phyloP scores from a whole-genome alignment of 148 eudicot genomes.

The Rhododendron vialii region DNA sequence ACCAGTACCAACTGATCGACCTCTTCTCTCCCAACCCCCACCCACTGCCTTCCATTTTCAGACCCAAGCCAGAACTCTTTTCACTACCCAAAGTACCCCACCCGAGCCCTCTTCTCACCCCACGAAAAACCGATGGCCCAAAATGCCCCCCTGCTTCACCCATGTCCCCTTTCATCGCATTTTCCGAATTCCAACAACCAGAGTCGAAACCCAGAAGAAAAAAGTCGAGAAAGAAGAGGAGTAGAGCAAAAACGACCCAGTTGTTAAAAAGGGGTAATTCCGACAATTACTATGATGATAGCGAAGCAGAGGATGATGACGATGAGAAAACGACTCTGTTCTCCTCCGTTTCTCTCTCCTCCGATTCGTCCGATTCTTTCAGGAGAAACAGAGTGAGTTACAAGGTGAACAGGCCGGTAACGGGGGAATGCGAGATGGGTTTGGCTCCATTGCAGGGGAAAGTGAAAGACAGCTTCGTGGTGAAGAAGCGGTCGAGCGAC shows the following conservation, averaged over 20 bases:
- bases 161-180: constrained; percentile 28
- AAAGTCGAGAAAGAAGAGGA: neutral
- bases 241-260: constrained; percentile 13
- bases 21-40: constrained; percentile 24
- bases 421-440: neutral
- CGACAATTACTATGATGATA: constrained; percentile 30
- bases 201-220: neutral
- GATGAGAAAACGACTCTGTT: constrained; percentile 37
- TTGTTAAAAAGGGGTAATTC: constrained; percentile 5
- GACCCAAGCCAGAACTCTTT: constrained; percentile 4
- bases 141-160: constrained; percentile 55
- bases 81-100: constrained; percentile 27
- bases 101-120: constrained; percentile 15
- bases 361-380: constrained; percentile 35
- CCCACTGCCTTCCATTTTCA: constrained; percentile 32
- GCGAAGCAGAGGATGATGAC: constrained; percentile 25
- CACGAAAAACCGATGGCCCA: constrained; percentile 7
- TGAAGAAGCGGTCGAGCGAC: constrained; percentile 20
- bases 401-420: neutral
- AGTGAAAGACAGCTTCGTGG: constrained; percentile 12
- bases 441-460: neutral
- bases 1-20: constrained; percentile 27
- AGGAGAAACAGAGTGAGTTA: constrained; percentile 4
- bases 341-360: constrained; percentile 49
- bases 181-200: neutral